These are phyloP conservation scores for Colletotrichum tamarilloi DNA, from an alignment of 2,329 filamentous ascomycete genomes.

Conservation along the genomic window DNA sequence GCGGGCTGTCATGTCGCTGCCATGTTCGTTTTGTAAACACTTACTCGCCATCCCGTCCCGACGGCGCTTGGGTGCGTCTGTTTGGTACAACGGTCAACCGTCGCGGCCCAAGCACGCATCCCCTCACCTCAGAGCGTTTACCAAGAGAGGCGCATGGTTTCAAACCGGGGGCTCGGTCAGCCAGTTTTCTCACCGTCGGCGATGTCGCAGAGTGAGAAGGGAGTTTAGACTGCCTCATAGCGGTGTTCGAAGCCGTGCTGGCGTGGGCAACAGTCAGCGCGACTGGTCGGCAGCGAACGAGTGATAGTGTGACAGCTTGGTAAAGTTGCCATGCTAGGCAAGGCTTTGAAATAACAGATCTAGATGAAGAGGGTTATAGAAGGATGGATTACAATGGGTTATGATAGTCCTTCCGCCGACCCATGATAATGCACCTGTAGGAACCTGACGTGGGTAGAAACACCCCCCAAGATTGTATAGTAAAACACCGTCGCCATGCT, in stretches of 20 bases:
- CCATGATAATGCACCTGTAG: conserved; percentile 25
- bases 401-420: conserved; percentile 16
- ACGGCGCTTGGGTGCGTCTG: conserved; percentile 18
- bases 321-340: neutral
- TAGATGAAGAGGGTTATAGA: conserved; percentile 17
- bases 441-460: neutral
- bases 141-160: conserved; percentile 25
- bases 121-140: neutral
- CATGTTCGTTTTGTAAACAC: conserved; percentile 12
- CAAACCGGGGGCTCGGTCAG: neutral
- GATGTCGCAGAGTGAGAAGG: neutral
- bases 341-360: neutral
- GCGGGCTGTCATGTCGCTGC: neutral
- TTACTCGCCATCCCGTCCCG: neutral
- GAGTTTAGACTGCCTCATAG: neutral
- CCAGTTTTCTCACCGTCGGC: neutral
- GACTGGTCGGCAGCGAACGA: neutral
- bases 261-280: neutral
- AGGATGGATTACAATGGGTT: conserved; percentile 23
- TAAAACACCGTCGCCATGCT: conserved; percentile 35
- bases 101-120: conserved; percentile 25
- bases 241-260: neutral
- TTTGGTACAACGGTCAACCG: conserved; percentile 17
- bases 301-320: neutral
- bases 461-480: conserved; percentile 1